Conservation (phyloP, 2,329 filamentous ascomycete species). For the Boeremia lycopersici region DNA sequence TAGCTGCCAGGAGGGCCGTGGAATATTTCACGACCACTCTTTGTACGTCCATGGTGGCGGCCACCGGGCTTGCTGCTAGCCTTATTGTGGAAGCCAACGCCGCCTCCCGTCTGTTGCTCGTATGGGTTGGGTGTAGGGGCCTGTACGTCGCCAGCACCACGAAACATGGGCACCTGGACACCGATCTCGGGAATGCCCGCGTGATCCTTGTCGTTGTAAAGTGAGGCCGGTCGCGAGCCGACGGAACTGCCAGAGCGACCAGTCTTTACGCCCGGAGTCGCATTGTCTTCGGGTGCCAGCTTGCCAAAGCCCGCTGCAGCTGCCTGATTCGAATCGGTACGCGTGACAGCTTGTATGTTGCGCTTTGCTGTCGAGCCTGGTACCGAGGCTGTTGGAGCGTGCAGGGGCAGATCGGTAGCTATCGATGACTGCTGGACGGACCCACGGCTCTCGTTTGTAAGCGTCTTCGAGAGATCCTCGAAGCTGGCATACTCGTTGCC, state of each 20-base stretch:
- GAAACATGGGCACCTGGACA: conserved; percentile 90
- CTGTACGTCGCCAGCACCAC: conserved; percentile 91
- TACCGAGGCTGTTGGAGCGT: conserved; percentile 87
- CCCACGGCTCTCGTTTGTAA: conserved; percentile 37
- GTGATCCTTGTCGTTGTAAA: conserved; percentile 68
- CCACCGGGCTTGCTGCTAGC: conserved; percentile 53
- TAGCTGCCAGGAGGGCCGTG: conserved; percentile 86
- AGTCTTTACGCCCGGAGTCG: conserved; percentile 26
- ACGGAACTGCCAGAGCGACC: conserved; percentile 42
- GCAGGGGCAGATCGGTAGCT: conserved; percentile 79
- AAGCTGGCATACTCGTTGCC: conserved; percentile 83
- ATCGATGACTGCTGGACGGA: conserved; percentile 77
- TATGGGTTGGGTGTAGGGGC: conserved; percentile 81
- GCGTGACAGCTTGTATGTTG: conserved; percentile 81
- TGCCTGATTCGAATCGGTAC: conserved; percentile 87
- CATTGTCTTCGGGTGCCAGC: conserved; percentile 43
- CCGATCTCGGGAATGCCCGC: conserved; percentile 93
- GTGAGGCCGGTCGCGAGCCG: conserved; percentile 59
- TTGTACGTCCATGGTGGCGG: conserved; percentile 69
- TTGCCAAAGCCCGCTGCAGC: conserved; percentile 84
- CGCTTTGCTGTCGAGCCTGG: conserved; percentile 81
- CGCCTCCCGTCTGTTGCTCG: conserved; percentile 47
- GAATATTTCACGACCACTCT: conserved; percentile 72
- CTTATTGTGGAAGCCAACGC: conserved; percentile 61
- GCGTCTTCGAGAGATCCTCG: conserved; percentile 48